phyloP scores from a whole-genome alignment of 352 stramenopile genomes.

The Phytophthora tentaculata region DNA sequence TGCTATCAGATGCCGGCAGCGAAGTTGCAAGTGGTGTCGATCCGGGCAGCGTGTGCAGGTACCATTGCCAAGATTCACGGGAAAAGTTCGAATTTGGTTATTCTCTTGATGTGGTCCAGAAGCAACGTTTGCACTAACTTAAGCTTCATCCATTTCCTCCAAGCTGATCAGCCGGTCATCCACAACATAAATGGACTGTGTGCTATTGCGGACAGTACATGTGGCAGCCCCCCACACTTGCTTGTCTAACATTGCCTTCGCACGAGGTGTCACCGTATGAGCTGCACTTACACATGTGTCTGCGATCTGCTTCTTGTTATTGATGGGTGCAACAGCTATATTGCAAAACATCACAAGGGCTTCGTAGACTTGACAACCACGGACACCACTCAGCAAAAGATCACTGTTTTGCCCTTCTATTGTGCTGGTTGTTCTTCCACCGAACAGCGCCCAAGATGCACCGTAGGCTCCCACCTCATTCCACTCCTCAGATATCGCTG shows the following conservation, averaged over 20 bases:
- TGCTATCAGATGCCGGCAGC: conserved; percentile 15
- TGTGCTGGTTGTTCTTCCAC: too few species aligned
- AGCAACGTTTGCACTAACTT: background rate
- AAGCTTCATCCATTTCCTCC: background rate
- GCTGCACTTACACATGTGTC: too few species aligned
- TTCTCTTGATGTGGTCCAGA: background rate
- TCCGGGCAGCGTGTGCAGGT: conserved; percentile 9
- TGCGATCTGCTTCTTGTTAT: too few species aligned
- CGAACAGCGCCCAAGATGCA: too few species aligned
- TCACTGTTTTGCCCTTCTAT: too few species aligned
- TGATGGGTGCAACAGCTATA: too few species aligned
- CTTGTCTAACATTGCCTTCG: background rate
- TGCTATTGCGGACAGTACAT: background rate
- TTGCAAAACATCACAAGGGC: too few species aligned
- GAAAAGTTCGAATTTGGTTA: background rate
- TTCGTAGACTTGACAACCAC: too few species aligned
- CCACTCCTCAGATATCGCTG: too few species aligned
- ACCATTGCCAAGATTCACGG: background rate
- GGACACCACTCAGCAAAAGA: too few species aligned
- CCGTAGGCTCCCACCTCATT: too few species aligned
- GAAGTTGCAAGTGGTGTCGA: conserved; percentile 16
- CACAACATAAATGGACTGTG: background rate
- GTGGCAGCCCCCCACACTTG: background rate
- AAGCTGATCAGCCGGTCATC: background rate
- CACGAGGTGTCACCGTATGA: background rate